Conservation (phyloP, 176 grass and related monocot species). For the Oryza officinalis region DNA sequence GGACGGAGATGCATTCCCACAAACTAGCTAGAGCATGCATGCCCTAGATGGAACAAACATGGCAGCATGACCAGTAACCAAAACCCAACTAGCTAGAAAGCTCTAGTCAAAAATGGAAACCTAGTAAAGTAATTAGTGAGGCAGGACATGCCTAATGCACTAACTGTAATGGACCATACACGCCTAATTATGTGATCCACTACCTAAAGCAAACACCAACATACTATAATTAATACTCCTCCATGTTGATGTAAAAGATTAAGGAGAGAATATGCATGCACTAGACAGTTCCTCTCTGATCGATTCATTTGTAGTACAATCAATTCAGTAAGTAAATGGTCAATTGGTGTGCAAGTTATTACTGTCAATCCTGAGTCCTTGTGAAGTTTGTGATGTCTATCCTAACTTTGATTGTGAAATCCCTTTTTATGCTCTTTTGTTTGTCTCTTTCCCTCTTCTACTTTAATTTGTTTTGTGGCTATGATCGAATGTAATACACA, state of each 20-base stretch:
- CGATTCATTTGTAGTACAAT: not conserved
- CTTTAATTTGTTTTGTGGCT: constrained; percentile 40
- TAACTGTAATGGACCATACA: constrained; percentile 38
- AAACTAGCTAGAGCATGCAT: not conserved
- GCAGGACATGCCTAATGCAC: constrained; percentile 11
- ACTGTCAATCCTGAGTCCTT: constrained; percentile 33
- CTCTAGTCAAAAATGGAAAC: constrained; percentile 40
- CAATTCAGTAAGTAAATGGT: constrained; percentile 26
- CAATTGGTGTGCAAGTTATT: constrained; percentile 36
- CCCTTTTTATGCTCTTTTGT: not conserved
- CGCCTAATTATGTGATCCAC: constrained; percentile 49
- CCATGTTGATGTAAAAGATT: not conserved
- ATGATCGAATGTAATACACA: constrained; percentile 17
- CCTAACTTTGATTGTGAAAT: not conserved
- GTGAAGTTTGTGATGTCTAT: constrained; percentile 31
- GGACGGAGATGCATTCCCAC: not conserved
- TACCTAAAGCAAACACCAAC: constrained; percentile 45
- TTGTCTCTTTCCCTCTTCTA: not conserved
- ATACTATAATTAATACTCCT: constrained; percentile 14
- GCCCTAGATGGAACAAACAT: not conserved
- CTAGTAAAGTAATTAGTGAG: constrained; percentile 19
- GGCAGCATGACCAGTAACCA: not conserved
- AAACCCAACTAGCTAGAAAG: constrained; percentile 33
- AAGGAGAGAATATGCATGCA: constrained; percentile 2
- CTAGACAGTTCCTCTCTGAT: constrained; percentile 38